Evolutionary conservation across 2,329 filamentous ascomycete genomes (phyloP).

Genomic region (Fusarium nygamai): DNA sequence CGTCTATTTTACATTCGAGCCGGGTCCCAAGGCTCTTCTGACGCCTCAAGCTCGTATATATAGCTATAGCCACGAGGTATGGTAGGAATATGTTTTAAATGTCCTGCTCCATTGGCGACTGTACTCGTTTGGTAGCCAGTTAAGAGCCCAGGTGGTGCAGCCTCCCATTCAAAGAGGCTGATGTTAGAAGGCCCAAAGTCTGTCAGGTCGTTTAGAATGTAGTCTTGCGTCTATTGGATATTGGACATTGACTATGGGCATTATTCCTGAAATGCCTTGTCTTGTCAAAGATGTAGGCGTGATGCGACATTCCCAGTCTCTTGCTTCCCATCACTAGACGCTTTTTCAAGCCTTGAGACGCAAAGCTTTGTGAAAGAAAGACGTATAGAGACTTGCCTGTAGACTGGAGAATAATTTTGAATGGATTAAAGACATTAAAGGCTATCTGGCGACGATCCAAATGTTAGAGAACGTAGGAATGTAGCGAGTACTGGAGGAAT

Average conservation of each 20-base stretch:
- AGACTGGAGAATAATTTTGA: accelerated
- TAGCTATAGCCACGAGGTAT: accelerated
- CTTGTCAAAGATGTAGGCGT: too few species aligned
- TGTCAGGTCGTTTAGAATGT: neutral
- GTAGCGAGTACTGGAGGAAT: too few species aligned
- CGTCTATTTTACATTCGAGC: neutral
- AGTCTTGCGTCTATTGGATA: accelerated
- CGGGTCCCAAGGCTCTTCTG: neutral
- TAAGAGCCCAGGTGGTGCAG: neutral
- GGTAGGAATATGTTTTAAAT: neutral
- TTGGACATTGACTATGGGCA: neutral
- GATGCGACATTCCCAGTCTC: too few species aligned
- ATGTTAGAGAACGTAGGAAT: neutral
- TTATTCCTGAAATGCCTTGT: too few species aligned
- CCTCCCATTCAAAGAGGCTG: neutral
- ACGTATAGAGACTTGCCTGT: accelerated
- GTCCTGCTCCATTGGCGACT: neutral
- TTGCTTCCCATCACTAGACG: too few species aligned
- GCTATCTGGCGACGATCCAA: neutral
- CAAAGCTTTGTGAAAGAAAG: accelerated
- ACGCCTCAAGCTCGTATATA: neutral
- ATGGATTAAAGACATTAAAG: neutral
- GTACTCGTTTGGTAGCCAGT: neutral
- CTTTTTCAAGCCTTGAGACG: too few species aligned
- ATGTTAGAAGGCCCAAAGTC: neutral